Base-by-base conservation (phyloP, 148 eudicot genomes). In the Simmondsia chinensis region DNA sequence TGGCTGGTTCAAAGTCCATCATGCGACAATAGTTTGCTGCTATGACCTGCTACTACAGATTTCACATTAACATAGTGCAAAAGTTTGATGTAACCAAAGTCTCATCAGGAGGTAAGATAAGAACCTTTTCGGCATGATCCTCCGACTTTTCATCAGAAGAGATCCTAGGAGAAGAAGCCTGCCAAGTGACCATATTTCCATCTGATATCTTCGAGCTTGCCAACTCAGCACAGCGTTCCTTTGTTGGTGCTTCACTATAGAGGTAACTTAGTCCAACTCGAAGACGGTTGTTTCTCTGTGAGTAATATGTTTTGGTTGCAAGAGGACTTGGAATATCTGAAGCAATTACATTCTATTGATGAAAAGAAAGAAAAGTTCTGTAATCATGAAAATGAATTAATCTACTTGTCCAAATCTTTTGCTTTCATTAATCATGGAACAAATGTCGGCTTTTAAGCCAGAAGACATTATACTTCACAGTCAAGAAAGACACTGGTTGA, bases 231-330 rank as follows among this genome's bases (percentile, higher is more conserved):
- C 46, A 43, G 6, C 41, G 40, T 43, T 53, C 61, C 25, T 29
- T 38, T 25, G 25, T 53, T 22, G 68, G 48, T 43, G 60, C 47
- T 28, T 48, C 68, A 61, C 58, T 56, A 59, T 67, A 82, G 52
- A 82, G 61, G 51, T 53, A 48, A 48, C 58, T 60, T 52, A 82
- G 24, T 11, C 77, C 79, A 56, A 77, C 66, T 53, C 76, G 64
- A 29, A 82, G 71, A 52, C 72, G 71, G 47, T 70, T 59, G 63
- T 66, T 66, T 74, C 82, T 78, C 53, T 75, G 82, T 33, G 86
- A 75, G 56, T 82, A 82, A 50, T 60, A 82, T 17, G 61, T 66
- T 63, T 82, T 82, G 33, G 93, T 72, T 16, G 82, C 82, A 39
- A 82, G 72, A 32, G 86, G 93, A 42, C 60, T 77, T 40, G 86